phyloP scores from a whole-genome alignment of 2,329 filamentous ascomycete genomes.

The Aspergillus sp. region DNA sequence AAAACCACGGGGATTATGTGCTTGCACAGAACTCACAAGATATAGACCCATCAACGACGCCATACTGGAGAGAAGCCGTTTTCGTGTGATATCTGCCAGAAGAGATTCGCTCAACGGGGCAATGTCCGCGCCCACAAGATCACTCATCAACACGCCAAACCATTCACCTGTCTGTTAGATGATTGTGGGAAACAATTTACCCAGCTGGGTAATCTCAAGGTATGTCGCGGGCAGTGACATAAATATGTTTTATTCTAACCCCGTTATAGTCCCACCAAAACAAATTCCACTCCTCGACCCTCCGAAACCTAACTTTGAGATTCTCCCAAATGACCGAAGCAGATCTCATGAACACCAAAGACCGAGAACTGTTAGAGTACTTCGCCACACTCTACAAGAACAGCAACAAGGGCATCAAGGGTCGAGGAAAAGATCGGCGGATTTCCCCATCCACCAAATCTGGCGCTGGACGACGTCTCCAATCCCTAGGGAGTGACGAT shows the following conservation, averaged over 20 bases:
- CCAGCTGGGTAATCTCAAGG: slow-evolving; percentile 88
- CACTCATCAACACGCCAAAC: slow-evolving; percentile 72
- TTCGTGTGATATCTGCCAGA: slow-evolving; percentile 72
- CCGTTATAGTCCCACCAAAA: slow-evolving; percentile 74
- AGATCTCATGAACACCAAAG: slow-evolving; percentile 61
- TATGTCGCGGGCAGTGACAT: slow-evolving; percentile 26
- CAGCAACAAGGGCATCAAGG: slow-evolving; percentile 97
- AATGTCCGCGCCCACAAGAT: slow-evolving; percentile 81
- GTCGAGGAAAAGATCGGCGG: slow-evolving; percentile 74
- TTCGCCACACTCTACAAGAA: slow-evolving; percentile 91
- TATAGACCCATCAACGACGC: slow-evolving; percentile 74
- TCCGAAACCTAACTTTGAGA: slow-evolving; percentile 64
- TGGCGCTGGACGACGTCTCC: slow-evolving; percentile 3
- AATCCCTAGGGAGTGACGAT: slow-evolving; percentile 15
- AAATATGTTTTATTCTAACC: slow-evolving; percentile 1
- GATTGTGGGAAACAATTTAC: slow-evolving; percentile 84
- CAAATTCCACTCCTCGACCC: slow-evolving; percentile 77
- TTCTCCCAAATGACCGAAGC: slow-evolving; percentile 62
- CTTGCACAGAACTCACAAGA: background rate
- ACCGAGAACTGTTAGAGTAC: slow-evolving; percentile 77
- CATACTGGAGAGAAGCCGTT: slow-evolving; percentile 87
- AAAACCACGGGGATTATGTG: background rate
- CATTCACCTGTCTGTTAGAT: slow-evolving; percentile 75
- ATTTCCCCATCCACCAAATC: slow-evolving; percentile 30
- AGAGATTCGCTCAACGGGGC: slow-evolving; percentile 77